Conservation (phyloP, 2,329 filamentous ascomycete genomes). For the Elsinoe batatas region DNA sequence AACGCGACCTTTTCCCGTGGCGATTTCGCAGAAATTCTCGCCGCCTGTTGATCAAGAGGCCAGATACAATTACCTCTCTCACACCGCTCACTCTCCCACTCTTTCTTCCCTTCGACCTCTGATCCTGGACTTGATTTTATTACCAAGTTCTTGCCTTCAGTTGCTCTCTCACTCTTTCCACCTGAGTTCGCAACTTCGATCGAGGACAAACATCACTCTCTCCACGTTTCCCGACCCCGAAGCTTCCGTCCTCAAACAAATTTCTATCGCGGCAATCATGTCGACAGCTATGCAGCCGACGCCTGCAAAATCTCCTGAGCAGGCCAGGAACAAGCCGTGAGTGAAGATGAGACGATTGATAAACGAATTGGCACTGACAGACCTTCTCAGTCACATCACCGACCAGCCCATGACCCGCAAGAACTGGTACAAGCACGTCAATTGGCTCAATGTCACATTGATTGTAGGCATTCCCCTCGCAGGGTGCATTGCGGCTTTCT, state of each 20-base stretch:
- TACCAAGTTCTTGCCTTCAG: slow-evolving; percentile 3
- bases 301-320: slow-evolving; percentile 7
- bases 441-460: slow-evolving; percentile 81
- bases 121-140: not conserved
- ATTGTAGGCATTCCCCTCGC: slow-evolving; percentile 68
- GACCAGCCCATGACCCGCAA: slow-evolving; percentile 67
- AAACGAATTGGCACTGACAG: not conserved
- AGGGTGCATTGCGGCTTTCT: slow-evolving; percentile 65
- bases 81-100: not conserved
- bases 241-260: not conserved
- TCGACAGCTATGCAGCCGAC: not conserved
- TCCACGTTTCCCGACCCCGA: not conserved
- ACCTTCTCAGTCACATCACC: slow-evolving; percentile 53
- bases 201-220: not conserved
- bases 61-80: not conserved
- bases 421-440: slow-evolving; percentile 89
- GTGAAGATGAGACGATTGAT: not conserved
- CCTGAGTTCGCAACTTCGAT: not conserved
- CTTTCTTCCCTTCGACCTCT: not conserved
- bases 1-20: not conserved
- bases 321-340: slow-evolving; percentile 9
- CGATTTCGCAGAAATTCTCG: not conserved
- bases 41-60: not conserved
- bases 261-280: not conserved
- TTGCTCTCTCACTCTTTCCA: slow-evolving; percentile 8